Evolutionary conservation across 352 stramenopile genomes (phyloP), one percentile per base, ranked within the genome.

Genomic region (Phytopythium sindhum): DNA sequence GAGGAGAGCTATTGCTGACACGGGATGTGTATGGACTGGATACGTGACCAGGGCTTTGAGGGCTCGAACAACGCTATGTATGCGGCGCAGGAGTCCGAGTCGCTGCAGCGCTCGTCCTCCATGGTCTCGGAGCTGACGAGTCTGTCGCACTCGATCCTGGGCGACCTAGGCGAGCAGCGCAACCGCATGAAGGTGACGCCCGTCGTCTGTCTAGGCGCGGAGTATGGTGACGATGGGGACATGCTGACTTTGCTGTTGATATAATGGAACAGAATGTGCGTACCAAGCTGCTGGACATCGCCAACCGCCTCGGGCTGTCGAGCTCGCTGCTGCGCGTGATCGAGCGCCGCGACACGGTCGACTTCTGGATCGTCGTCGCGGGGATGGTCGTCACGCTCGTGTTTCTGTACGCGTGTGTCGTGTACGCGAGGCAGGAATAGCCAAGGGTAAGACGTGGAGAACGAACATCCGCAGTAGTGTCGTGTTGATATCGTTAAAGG

Each of bases 301-400:
- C 86, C n/a, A 94, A 92, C 70, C 72, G 81, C 57, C 74, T 96
- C 35, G 88, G 88, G 2, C 72, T 96, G 24, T 94, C 86, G 5
- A 93, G 83, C 44, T 93, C 84, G 48, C 64, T 96, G 39, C 65
- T 96, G 64, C 84, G 86, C 12, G 78, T 93, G 33, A 93, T 96
- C 45, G 88, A 95, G 63, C 68, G 85, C 29, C 78, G 87, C 60
- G 87, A 95, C 59, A 89, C 81, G 2, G 80, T 91, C 31, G 87
- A 94, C 60, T 90, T 89, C 45, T 94, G 84, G 87, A 93, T 95
- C 58, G 87, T 95, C 2, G 71, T 91, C 33, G 83, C 67, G 12
- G 88, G 88, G 15, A 96, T 96, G 83, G 28, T 91, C 51, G 69
- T 94, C 63, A 93, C 88, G 33, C 69, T 95, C n/a, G 48, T 88